Evolutionary conservation across 495 filamentous ascomycete genomes (phyloP).

Genomic region (Aspergillus mulundensis): DNA sequence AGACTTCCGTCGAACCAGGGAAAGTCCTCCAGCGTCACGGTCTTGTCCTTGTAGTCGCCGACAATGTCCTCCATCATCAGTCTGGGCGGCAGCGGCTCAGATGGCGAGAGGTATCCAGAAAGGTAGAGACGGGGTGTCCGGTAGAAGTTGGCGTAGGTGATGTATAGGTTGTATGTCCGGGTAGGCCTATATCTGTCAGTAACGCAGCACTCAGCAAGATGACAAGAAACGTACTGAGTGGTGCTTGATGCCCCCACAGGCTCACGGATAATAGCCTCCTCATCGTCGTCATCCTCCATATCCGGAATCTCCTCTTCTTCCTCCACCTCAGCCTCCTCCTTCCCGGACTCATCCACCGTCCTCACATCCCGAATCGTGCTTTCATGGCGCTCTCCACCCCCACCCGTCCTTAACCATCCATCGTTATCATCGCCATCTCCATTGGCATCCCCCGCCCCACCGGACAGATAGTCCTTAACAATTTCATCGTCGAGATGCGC

Average conservation of each 20-base stretch:
- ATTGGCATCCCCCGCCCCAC: slow-evolving; percentile 42
- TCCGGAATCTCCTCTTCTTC: slow-evolving; percentile 91
- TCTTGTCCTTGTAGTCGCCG: slow-evolving; percentile 99
- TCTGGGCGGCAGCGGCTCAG: slow-evolving; percentile 78
- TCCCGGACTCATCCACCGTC: slow-evolving; percentile 80
- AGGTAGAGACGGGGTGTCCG: slow-evolving; percentile 94
- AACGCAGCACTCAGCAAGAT: background rate
- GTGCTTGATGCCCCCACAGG: slow-evolving; percentile 51
- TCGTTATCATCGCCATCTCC: slow-evolving; percentile 64
- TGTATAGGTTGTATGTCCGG: slow-evolving; percentile 95
- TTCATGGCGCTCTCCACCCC: slow-evolving; percentile 51
- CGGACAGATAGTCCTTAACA: slow-evolving; percentile 70
- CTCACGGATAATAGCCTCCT: slow-evolving; percentile 94
- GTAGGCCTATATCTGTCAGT: slow-evolving; percentile 54
- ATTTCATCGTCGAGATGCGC: slow-evolving; percentile 79
- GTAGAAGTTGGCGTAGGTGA: slow-evolving; percentile 95
- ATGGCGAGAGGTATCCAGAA: slow-evolving; percentile 78
- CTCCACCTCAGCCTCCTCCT: slow-evolving; percentile 67
- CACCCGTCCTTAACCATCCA: slow-evolving; percentile 88
- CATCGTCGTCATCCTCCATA: slow-evolving; percentile 98
- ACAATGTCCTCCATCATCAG: slow-evolving; percentile 99
- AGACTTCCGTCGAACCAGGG: slow-evolving; percentile 77
- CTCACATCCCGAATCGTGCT: slow-evolving; percentile 73
- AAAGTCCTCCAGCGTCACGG: slow-evolving; percentile 96
- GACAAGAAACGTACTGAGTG: slow-evolving; percentile 57